Evolutionary conservation across 2,329 filamentous ascomycete genomes (phyloP), one percentile per base, ranked within the genome.

Genomic region (Diaporthe nobilis): DNA sequence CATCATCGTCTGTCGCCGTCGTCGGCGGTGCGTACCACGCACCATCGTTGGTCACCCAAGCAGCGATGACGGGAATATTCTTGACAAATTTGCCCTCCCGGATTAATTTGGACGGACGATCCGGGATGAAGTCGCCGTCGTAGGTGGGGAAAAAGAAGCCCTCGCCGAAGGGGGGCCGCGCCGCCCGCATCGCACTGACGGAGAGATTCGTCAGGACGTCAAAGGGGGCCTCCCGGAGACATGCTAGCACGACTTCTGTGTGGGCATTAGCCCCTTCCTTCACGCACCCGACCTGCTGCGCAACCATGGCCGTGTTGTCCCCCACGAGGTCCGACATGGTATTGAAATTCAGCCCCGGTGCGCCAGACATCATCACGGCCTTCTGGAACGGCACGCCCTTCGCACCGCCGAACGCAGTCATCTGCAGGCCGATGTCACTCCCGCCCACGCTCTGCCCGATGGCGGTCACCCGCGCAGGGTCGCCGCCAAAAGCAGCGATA

Each of bases 381-480:
- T 80, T 81, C 51, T 82, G 80, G 44, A 83, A 83, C 6, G 81
- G 81, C 39, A 78, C 81, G 20, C 73, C 79, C 3, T 68, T 60
- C 2, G 75, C 75, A 2, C 81, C 81, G 1, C 74, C 80, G 44
- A 79, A 82, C 0, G 81, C 76, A 17, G 75, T 78, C 49, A 83
- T 60, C 9, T 82, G 81, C 20, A 82, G 75, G 28, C 80, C 74
- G 55, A 82, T 81, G 68, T 81, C 81, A 25, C 77, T 80, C 28
- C 78, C 80, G 37, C 82, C 81, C 1, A 82, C 81, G 17, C 81
- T 82, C 58, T 83, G 82, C 0, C 81, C 81, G 13, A 82, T 75
- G 1, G 78, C 80, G 28, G 81, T 82, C n/a, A 82, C 79, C 80
- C 13, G 73, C 1, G 17, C 17, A 22, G 73, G 74, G 9, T 75